phyloP scores from a whole-genome alignment of 2,329 filamentous ascomycete species.

The Byssochlamys sp. region DNA sequence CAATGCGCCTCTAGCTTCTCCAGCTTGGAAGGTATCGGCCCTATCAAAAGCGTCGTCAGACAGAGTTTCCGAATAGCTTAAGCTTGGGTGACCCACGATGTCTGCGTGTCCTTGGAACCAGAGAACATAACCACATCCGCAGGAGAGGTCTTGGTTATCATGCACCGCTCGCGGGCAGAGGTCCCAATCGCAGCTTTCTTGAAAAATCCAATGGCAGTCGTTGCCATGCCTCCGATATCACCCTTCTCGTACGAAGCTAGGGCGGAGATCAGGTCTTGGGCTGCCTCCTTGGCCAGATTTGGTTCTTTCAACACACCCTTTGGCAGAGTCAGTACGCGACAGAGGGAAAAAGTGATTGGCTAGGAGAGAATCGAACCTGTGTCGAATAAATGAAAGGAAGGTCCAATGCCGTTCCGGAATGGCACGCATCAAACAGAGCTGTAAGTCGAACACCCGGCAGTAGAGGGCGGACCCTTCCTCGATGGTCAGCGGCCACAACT shows the following conservation, averaged over 20 bases:
- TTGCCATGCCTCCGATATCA: constrained; percentile 71
- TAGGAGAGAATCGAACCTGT: constrained; percentile 24
- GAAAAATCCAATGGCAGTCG: constrained; percentile 69
- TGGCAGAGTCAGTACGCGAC: neutral
- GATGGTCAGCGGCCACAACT: neutral
- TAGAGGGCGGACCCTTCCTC: constrained; percentile 57
- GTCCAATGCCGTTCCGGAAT: constrained; percentile 57
- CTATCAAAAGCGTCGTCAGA: constrained; percentile 35
- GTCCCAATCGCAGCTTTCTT: constrained; percentile 78
- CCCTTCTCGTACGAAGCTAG: constrained; percentile 70
- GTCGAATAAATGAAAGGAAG: constrained; percentile 61
- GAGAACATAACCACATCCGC: constrained; percentile 98
- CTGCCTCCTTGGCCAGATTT: constrained; percentile 58
- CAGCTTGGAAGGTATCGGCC: constrained; percentile 78
- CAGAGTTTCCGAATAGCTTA: neutral
- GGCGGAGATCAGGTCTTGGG: constrained; percentile 53
- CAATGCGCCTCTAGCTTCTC: constrained; percentile 90
- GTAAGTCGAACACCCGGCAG: constrained; percentile 72
- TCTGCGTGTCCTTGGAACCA: constrained; percentile 91
- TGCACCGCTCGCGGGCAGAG: constrained; percentile 65
- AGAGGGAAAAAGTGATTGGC: neutral
- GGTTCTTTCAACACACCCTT: constrained; percentile 56
- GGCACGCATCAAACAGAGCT: constrained; percentile 59
- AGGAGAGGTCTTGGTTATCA: constrained; percentile 81
- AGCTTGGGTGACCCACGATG: constrained; percentile 33